Base-by-base conservation (phyloP, 202 grass and related monocot genomes). In the Dendrocalamus latiflorus region DNA sequence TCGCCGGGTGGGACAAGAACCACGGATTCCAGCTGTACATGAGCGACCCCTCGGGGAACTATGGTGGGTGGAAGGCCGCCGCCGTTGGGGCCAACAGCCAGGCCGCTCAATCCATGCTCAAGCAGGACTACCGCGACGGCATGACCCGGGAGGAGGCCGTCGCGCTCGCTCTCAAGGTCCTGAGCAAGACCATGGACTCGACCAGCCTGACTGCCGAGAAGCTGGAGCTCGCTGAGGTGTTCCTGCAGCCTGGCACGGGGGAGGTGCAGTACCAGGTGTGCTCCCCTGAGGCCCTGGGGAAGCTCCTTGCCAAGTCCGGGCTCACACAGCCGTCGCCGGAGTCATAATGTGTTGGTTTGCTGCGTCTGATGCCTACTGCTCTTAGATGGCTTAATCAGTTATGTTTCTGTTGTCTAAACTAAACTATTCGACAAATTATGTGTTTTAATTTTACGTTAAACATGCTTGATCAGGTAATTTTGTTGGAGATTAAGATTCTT, bases 111-210 rank as follows among this genome's bases (percentile, higher is more conserved):
- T 98, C 95, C 14, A 98, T 98, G 95, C 88, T 98, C 43, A 98
- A 98, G 86, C 95, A 98, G 86, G 95, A 98, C 77, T 98, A 98
- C 86, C 89, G 89, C 41, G 95, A 98, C 36, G 95, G 91, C 17
- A 77, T 98, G 67, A 93, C 84, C 49, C 85, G 95, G 13, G 95
- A 93, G 86, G 92, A 98, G 65, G 95, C 95, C 8, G 95, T 98
- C 26, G 86, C 87, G 26, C 88, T 98, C 8, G 95, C 92, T 11
- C 84, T 98, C 6, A 94, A 98, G 90, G 95, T 98, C 16, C 92
- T 98, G 62, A 93, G 90, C 90, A 98, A 98, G 88, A 98, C 95
- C 21, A 98, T 98, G 95, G 95, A 98, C 41, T 94, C 92, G 37
- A 98, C 95, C n/a, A 98, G 95, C 67, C 65, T 98, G 77, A 94